Conservation (phyloP, 805 yeast genomes). For the Pichia occidentalis region DNA sequence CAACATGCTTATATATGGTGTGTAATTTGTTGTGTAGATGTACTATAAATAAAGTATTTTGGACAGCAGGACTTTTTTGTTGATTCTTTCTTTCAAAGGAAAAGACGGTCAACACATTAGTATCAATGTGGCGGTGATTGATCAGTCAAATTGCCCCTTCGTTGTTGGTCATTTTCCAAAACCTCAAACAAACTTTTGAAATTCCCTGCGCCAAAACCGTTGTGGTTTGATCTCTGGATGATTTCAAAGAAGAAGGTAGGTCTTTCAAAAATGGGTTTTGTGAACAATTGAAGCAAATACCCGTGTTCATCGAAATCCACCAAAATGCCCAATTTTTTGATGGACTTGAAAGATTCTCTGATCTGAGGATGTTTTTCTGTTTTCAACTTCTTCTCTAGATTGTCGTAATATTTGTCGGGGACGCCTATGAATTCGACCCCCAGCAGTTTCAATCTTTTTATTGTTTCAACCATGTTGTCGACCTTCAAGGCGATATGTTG, state of each 20-base stretch:
- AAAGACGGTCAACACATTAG: no score
- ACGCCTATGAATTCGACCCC: constrained; percentile 68
- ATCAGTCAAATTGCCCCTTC: constrained; percentile 54
- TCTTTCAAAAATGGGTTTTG: constrained; percentile 67
- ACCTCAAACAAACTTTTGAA: constrained; percentile 77
- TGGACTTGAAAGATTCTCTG: constrained; percentile 43
- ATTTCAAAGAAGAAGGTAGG: constrained; percentile 81
- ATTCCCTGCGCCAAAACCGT: constrained; percentile 88
- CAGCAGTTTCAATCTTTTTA: constrained; percentile 44
- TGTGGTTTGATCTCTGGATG: constrained; percentile 71
- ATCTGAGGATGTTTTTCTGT: constrained; percentile 34
- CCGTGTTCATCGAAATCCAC: constrained; percentile 74
- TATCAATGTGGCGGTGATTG: no score
- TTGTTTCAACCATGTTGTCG: constrained; percentile 50
- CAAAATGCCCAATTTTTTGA: constrained; percentile 51
- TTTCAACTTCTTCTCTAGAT: constrained; percentile 39
- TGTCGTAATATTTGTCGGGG: constrained; percentile 50
- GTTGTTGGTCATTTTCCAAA: constrained; percentile 68
- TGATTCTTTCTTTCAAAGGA: no score
- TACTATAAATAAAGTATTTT: no score
- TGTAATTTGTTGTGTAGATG: no score
- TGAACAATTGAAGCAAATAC: constrained; percentile 75
- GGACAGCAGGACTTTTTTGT: no score
- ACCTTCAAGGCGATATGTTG: constrained; percentile 77
- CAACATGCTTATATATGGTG: no score